These are phyloP conservation scores for Helicostylum pulchrum DNA, from an alignment of 192 early-diverging fungal genomes.

Conservation along the genomic window DNA sequence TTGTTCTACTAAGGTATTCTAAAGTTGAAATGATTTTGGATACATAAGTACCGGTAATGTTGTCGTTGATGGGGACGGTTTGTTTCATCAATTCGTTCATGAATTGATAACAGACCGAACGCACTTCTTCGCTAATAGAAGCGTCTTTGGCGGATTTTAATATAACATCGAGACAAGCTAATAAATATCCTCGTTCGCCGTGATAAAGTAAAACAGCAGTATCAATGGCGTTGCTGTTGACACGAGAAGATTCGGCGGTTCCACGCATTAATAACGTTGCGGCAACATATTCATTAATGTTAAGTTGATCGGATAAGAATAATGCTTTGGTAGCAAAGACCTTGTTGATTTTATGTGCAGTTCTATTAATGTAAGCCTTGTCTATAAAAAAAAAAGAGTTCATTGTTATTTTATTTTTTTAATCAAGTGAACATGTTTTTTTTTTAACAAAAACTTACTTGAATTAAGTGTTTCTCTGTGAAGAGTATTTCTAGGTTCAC, in stretches of 20 bases:
- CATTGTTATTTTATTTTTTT: neutral
- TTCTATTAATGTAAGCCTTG: slow-evolving; percentile 54
- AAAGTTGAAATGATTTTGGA: slow-evolving; percentile 51
- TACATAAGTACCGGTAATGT: slow-evolving; percentile 44
- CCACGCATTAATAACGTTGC: slow-evolving; percentile 61
- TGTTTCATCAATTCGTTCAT: slow-evolving; percentile 36
- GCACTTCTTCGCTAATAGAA: slow-evolving; percentile 41
- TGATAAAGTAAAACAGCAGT: slow-evolving; percentile 68
- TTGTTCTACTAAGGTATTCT: slow-evolving; percentile 43
- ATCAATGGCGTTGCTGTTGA: slow-evolving; percentile 58
- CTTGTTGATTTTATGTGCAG: slow-evolving; percentile 57
- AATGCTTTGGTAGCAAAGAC: slow-evolving; percentile 63
- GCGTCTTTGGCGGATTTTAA: slow-evolving; percentile 49
- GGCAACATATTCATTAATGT: slow-evolving; percentile 75
- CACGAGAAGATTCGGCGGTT: slow-evolving; percentile 46
- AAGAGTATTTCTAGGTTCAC: slow-evolving; percentile 14
- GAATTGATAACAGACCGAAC: slow-evolving; percentile 42
- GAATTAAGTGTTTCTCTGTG: slow-evolving; percentile 25
- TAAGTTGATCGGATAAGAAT: slow-evolving; percentile 76
- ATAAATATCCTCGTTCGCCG: slow-evolving; percentile 58
- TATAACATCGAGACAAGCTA: slow-evolving; percentile 53
- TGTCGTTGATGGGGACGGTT: neutral
- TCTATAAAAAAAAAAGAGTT: slow-evolving; percentile 25
- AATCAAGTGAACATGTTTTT: neutral
- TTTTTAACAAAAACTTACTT: slow-evolving; percentile 14